Base-by-base conservation (phyloP, 345 rosid species). In the Mangifera indica region DNA sequence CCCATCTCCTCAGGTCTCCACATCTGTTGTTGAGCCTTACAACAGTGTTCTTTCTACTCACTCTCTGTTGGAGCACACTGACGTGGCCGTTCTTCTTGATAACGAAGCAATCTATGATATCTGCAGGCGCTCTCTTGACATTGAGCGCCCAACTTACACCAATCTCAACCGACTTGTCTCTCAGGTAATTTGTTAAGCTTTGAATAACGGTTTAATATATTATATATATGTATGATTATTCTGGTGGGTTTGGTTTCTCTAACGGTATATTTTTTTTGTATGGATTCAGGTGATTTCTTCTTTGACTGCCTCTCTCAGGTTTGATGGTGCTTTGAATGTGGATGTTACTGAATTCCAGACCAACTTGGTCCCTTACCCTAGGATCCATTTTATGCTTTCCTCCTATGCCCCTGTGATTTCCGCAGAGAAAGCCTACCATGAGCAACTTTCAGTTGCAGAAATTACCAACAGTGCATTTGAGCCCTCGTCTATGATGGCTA, bases 301-400 rank as follows among this genome's bases (percentile, higher is more conserved):
- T 3, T 68, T 89, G 82, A 89, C 94, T 73, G 89, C 94, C n/a
- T 89, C 94, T 7, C 75, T 89, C 17, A 84, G 94, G 87, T 89
- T 89, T 2, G 94, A 89, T 71, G 94, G 94, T 81, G 94, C 94
- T 0, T 74, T 87, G 66, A 89, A 87, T n/a, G 92, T 89, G 59
- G 94, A 89, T 24, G 92, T 89, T 10, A 89, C 88, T 17, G 94
- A 89, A 32, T 89, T 89, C 89, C 92, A 89, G 66, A 89, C 94
- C 69, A 89, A 89, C 76, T 76, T 89, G 83, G 92, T 89, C 60
- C 94, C 92, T 2, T 89, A 89, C 83, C 94, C 94, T 25, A 87
- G 94, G 71, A 89, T 89, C 78, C 94, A 89, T 80, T 89, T 89
- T 79, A 87, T 89, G 94, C 94, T 89, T 84, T 89, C 92, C 48